These are phyloP conservation scores for Diaporthe aspalathi DNA, from an alignment of 2,329 filamentous ascomycete genomes.

Conservation along the genomic window DNA sequence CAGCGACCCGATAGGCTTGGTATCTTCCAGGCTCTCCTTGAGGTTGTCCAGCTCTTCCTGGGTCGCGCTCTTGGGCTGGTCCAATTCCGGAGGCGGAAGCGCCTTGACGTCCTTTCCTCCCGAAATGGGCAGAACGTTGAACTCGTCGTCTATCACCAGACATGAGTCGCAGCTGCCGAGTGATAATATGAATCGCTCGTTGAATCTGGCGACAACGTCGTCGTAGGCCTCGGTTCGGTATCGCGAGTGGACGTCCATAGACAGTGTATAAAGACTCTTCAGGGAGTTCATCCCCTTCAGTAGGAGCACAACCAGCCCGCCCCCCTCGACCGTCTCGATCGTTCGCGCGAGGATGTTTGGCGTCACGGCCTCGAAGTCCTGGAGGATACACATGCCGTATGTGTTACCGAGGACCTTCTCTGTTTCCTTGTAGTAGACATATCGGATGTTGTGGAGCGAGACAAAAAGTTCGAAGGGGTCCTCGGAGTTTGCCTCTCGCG, in stretches of 20 bases:
- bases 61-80: conserved; percentile 77
- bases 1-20: conserved; percentile 85
- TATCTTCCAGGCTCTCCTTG: conserved; percentile 88
- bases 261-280: conserved; percentile 95
- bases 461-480: conserved; percentile 98
- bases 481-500: conserved; percentile 89
- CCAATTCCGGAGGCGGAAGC: conserved; percentile 79
- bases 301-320: conserved; percentile 88
- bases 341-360: conserved; percentile 96
- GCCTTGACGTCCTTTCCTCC: conserved; percentile 90
- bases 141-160: conserved; percentile 95
- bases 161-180: conserved; percentile 95
- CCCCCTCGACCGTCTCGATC: conserved; percentile 97
- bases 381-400: conserved; percentile 97
- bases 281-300: conserved; percentile 97
- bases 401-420: conserved; percentile 99
- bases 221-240: conserved; percentile 97
- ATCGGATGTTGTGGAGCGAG: conserved; percentile 95
- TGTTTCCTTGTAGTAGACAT: conserved; percentile 99
- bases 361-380: conserved; percentile 97
- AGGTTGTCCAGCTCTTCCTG: conserved; percentile 84
- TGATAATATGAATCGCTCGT: conserved; percentile 95
- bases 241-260: conserved; percentile 97
- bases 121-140: conserved; percentile 97
- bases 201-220: conserved; percentile 95